phyloP scores from a whole-genome alignment of 306 rosid species.

The Lagenaria siceraria region DNA sequence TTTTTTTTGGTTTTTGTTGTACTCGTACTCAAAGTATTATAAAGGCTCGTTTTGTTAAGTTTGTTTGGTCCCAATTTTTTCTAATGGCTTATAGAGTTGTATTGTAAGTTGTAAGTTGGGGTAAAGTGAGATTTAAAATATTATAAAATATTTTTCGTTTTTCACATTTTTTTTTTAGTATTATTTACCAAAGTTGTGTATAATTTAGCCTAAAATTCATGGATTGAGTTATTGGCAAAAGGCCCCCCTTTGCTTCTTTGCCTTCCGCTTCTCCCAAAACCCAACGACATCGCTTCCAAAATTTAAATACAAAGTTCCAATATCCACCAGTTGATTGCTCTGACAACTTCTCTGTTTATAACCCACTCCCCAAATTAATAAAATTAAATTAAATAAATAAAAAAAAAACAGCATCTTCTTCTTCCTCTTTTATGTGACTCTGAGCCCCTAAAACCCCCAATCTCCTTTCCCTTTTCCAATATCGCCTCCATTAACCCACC shows the following conservation, averaged over 20 bases:
- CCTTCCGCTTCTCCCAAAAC: not conserved
- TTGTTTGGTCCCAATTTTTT: no score
- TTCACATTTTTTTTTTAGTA: no score
- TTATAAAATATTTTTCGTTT: no score
- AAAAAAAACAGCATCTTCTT: not conserved
- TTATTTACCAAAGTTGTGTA: no score
- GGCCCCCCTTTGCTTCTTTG: not conserved
- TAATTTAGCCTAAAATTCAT: not conserved
- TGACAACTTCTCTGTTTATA: not conserved
- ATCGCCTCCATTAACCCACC: not conserved
- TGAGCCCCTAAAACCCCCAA: not conserved
- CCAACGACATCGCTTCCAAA: constrained; percentile 1
- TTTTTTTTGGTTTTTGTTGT: no score
- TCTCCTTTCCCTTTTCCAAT: not conserved
- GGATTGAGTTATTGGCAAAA: not conserved
- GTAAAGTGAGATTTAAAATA: no score
- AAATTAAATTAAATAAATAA: no score
- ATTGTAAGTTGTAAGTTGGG: no score
- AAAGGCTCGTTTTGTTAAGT: no score
- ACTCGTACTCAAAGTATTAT: no score
- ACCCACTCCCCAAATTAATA: not conserved
- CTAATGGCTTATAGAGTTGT: no score
- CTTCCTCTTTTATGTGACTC: not conserved
- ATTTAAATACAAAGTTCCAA: not conserved
- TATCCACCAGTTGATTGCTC: not conserved